phyloP scores from a whole-genome alignment of 331 rosid genomes.

The Pyracantha coccinea region DNA sequence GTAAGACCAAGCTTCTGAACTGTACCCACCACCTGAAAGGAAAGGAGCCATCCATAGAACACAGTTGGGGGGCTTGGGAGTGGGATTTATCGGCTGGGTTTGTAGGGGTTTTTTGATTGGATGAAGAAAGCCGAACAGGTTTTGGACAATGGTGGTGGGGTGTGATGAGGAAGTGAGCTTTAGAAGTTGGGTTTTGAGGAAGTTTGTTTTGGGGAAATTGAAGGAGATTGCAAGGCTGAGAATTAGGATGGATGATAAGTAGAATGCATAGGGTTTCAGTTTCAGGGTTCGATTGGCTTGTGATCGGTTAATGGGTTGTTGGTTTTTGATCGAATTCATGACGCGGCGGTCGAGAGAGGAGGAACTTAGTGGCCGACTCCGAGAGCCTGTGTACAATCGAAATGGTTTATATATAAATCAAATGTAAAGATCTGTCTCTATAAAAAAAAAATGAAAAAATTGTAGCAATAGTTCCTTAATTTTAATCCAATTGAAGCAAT shows the following conservation, averaged over 20 bases:
- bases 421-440: no score
- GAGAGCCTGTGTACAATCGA: no score
- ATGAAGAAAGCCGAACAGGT: slow-evolving; percentile 20
- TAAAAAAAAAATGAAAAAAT: no score
- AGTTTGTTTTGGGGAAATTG: slow-evolving; percentile 34
- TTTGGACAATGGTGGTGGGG: slow-evolving; percentile 20
- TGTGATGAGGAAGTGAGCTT: slow-evolving; percentile 25
- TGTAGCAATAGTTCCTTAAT: no score
- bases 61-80: slow-evolving; percentile 29
- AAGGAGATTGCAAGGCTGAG: slow-evolving; percentile 44
- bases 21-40: slow-evolving; percentile 87
- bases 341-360: neutral
- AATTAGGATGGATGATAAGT: slow-evolving; percentile 31
- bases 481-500: no score
- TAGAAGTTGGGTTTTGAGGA: slow-evolving; percentile 32
- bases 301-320: slow-evolving; percentile 1
- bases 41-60: slow-evolving; percentile 88
- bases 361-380: no score
- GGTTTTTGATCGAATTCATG: slow-evolving; percentile 41
- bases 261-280: slow-evolving; percentile 20
- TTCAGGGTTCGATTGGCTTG: slow-evolving; percentile 20
- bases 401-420: no score
- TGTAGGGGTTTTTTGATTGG: slow-evolving; percentile 20
- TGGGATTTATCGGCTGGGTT: slow-evolving; percentile 8
- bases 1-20: slow-evolving; percentile 85